Conservation (phyloP, 331 rosid genomes). For the Rhamnella rubrinervis region DNA sequence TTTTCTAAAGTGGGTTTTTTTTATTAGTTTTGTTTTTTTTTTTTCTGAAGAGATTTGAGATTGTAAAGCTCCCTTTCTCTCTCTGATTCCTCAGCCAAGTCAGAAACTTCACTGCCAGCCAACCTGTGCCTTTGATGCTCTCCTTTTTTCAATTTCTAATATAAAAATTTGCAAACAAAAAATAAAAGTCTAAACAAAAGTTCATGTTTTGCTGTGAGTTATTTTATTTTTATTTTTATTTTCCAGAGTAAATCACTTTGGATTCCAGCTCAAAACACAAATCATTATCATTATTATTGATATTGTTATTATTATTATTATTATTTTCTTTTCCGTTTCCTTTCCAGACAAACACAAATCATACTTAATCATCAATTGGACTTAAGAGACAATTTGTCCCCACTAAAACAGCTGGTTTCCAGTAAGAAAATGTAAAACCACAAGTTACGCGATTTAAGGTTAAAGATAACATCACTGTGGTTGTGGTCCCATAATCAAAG, state of each 20-base stretch:
- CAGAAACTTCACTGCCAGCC: constrained; percentile 39
- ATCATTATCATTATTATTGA: neutral
- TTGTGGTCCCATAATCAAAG: constrained; percentile 32
- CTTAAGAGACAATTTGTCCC: constrained; percentile 42
- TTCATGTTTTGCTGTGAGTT: no score
- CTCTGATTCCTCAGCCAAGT: constrained; percentile 37
- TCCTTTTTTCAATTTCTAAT: constrained; percentile 4
- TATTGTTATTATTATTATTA: neutral
- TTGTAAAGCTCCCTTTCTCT: neutral
- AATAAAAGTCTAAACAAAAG: no score
- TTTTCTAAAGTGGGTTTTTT: constrained; percentile 6
- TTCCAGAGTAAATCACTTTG: constrained; percentile 20
- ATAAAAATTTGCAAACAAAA: neutral
- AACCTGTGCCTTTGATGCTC: constrained; percentile 37
- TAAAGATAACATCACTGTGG: constrained; percentile 21
- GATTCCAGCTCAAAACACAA: constrained; percentile 40
- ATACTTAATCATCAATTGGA: constrained; percentile 32
- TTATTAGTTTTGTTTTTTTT: no score
- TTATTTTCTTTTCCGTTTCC: neutral
- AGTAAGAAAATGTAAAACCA: constrained; percentile 38
- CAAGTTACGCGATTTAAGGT: constrained; percentile 46
- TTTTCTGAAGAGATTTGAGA: constrained; percentile 9
- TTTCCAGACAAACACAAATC: constrained; percentile 13
- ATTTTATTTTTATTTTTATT: constrained; percentile 8
- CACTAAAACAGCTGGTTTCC: constrained; percentile 56